Evolutionary conservation across 2,329 filamentous ascomycete genomes (phyloP).

Genomic region (Phialocephala subalpina): DNA sequence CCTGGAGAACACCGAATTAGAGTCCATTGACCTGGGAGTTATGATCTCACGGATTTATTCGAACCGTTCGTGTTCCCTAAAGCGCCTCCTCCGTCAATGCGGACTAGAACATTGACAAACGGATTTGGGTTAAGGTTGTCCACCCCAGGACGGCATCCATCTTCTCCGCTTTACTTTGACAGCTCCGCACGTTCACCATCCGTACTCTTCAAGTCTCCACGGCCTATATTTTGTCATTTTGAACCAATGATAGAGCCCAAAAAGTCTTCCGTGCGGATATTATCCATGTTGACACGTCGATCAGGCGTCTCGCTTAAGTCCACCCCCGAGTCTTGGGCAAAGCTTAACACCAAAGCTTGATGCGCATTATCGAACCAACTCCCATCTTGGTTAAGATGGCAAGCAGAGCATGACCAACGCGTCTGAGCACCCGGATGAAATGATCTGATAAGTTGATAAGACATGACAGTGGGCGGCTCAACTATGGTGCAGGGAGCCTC

Average conservation of each 20-base stretch:
- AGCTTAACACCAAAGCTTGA: conserved; percentile 18
- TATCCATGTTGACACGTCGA: conserved; percentile 17
- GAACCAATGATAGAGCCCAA: conserved; percentile 9
- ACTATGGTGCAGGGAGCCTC: neutral
- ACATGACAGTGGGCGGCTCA: conserved; percentile 11
- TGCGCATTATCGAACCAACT: conserved; percentile 19
- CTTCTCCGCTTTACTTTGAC: conserved; percentile 20
- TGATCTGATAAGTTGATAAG: conserved; percentile 16
- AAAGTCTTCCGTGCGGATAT: conserved; percentile 16
- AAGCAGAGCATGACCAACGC: neutral
- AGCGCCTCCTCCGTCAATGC: conserved; percentile 3
- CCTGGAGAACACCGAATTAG: neutral
- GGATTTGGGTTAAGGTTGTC: neutral
- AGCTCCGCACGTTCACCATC: conserved; percentile 5
- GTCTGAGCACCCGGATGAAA: conserved; percentile 3
- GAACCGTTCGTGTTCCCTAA: neutral
- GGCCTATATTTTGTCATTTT: neutral
- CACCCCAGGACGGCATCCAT: conserved; percentile 15
- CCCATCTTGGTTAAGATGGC: conserved; percentile 15
- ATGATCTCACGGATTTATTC: neutral
- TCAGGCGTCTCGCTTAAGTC: conserved; percentile 22
- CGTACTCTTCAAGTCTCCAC: conserved; percentile 6
- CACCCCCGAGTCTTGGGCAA: conserved; percentile 16
- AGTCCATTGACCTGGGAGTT: neutral
- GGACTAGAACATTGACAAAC: conserved; percentile 12